Conservation (phyloP, 2,329 filamentous ascomycete species). For the Sporothrix mexicana region DNA sequence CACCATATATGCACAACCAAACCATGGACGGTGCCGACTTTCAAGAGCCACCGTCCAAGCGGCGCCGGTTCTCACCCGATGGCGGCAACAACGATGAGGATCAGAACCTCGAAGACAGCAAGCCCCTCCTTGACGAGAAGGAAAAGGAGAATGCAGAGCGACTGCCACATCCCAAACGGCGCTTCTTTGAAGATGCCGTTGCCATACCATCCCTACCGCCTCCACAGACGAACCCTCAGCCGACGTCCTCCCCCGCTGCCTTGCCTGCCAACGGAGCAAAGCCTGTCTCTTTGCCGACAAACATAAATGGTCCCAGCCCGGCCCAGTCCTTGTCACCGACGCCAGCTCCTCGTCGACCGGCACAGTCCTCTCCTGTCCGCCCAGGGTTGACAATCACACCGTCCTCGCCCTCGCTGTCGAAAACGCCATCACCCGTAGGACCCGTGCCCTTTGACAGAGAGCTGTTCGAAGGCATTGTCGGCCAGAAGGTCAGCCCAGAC, state of each 20-base stretch:
- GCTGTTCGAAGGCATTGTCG: slow-evolving; percentile 65
- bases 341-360: not conserved
- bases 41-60: slow-evolving; percentile 46
- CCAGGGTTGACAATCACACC: slow-evolving; percentile 8
- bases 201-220: slow-evolving; percentile 30
- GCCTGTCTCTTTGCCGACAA: not conserved
- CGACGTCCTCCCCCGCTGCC: slow-evolving; percentile 27
- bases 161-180: slow-evolving; percentile 55
- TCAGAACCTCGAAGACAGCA: not conserved
- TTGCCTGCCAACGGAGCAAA: not conserved
- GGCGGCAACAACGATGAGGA: not conserved
- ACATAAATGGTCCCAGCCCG: not conserved
- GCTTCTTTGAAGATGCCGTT: slow-evolving; percentile 51
- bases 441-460: slow-evolving; percentile 58
- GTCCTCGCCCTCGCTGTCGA: slow-evolving; percentile 24
- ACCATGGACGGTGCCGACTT: slow-evolving; percentile 48
- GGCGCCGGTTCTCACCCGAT: slow-evolving; percentile 41
- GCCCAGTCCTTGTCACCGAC: not conserved
- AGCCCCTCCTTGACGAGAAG: not conserved
- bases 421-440: slow-evolving; percentile 16
- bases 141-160: slow-evolving; percentile 35
- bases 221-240: not conserved
- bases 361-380: slow-evolving; percentile 17
- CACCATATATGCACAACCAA: not conserved
- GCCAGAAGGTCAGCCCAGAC: slow-evolving; percentile 58